phyloP scores from a whole-genome alignment of 306 rosid genomes.

The Quercus alba region DNA sequence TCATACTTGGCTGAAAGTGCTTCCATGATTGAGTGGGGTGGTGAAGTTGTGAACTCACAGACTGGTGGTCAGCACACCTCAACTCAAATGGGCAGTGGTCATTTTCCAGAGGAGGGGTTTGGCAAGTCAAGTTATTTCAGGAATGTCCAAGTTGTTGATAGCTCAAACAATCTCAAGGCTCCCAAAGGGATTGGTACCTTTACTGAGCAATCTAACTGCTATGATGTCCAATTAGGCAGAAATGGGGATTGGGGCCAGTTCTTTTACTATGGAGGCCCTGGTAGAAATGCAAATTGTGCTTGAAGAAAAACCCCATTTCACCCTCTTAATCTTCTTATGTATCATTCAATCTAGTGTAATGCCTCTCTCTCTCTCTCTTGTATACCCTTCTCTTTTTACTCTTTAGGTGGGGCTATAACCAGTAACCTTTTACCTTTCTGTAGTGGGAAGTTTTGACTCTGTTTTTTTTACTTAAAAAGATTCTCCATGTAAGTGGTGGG shows the following conservation, averaged over 20 bases:
- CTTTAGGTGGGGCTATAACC: conserved; percentile 28
- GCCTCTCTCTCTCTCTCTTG: conserved; percentile 26
- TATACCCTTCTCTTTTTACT: conserved; percentile 24
- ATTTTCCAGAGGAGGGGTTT: conserved; percentile 91
- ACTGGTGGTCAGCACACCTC: conserved; percentile 85
- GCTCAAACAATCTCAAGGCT: conserved; percentile 87
- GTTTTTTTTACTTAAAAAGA: conserved; percentile 36
- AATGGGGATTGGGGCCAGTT: conserved; percentile 97
- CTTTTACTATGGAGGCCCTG: conserved; percentile 99
- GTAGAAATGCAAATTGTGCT: conserved; percentile 74
- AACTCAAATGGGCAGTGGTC: conserved; percentile 97
- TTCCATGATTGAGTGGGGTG: conserved; percentile 99
- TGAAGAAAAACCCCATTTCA: conserved; percentile 22
- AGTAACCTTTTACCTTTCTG: conserved; percentile 35
- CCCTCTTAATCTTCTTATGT: conserved; percentile 30
- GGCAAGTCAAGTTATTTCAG: conserved; percentile 90
- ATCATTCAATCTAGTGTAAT: conserved; percentile 48
- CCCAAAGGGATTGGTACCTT: conserved; percentile 83
- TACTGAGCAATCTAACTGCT: conserved; percentile 89
- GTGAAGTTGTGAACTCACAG: conserved; percentile 90
- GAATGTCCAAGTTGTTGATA: conserved; percentile 88
- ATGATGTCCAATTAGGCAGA: conserved; percentile 91
- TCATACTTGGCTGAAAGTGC: conserved; percentile 95
- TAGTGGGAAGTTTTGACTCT: conserved; percentile 87
- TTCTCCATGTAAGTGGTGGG: conserved; percentile 69